Evolutionary conservation across 2,329 filamentous ascomycete species (phyloP), one percentile per base, ranked within the genome.

Genomic region (Chaetomiaceae sp.): DNA sequence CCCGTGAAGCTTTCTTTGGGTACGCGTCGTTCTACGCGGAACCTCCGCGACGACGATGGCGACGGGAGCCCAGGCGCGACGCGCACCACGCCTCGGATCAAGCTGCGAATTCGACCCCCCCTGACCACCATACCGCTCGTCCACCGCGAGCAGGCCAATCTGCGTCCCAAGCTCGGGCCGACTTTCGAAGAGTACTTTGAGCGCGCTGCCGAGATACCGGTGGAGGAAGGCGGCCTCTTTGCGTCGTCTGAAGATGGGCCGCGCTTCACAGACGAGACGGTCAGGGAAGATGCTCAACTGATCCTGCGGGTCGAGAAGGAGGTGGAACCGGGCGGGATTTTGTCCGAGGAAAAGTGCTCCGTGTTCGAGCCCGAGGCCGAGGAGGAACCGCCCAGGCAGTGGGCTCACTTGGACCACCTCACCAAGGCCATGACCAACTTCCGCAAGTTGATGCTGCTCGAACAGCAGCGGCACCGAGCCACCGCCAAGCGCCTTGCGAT

Each of bases 401-500:
- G 89, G 76, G 84, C 87, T n/a, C 91, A 95, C 61, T 81, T 83
- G 65, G 91, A 97, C 65, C 89, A 97, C 66, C 78, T 97, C 49
- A 77, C 88, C 42, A 85, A 85, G 43, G 91, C 95, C 57, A 85
- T 88, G 54, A 66, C 86, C 12, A 87, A 91, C 62, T 92, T 97
- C 62, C 84, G 89, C 44, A 88, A 84, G 63, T 76, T 97, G 33
- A 82, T 97, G 72, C 71, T 85, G 3, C 81, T 83, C 53, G 94
- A 99, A 68, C 88, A 91, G 61, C 82, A 82, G 58, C 79, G 85
- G 12, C 92, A 97, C 69, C 83, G 83, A 33, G 76, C 81, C n/a
- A 76, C 80, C 3, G 92, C 92, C 1, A 95, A 91, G 68, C 82
- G 83, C 49, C 70, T 95, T 49, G 92, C 92, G 1, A 83, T 89